A percentile compares a stretch with the other conserved stretches of the same genome.
Conservation (phyloP, 129 eudicot species). For the Flaveria robusta region DNA sequence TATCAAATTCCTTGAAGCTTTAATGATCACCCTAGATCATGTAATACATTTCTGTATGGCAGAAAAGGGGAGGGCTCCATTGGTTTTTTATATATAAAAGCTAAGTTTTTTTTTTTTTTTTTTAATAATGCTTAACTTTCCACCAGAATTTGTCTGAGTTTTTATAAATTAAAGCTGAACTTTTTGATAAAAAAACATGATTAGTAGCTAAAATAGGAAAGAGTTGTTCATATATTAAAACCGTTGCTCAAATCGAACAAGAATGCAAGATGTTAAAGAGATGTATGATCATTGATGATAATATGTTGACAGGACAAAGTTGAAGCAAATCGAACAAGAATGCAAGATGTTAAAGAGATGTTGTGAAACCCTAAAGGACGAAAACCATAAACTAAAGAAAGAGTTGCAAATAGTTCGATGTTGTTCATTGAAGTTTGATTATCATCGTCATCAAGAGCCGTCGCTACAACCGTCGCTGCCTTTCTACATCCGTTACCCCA, state of each 20-base stretch:
- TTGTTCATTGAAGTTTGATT: constrained; percentile 36
- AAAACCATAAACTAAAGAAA: constrained; percentile 55
- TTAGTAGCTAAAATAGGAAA: too few relatives aligned
- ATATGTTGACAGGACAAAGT: constrained; percentile 53
- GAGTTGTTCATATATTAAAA: too few relatives aligned
- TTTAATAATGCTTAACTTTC: too few relatives aligned
- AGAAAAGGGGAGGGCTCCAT: too few relatives aligned
- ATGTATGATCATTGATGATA: too few relatives aligned
- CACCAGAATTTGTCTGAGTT: too few relatives aligned
- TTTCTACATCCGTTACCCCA: constrained; percentile 30
- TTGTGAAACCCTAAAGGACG: constrained; percentile 57
- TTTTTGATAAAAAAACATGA: background rate
- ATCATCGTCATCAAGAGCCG: constrained; percentile 20
- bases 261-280: too few relatives aligned
- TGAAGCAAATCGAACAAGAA: constrained; percentile 72
- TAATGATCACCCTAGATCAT: background rate
- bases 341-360: constrained; percentile 52
- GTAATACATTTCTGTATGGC: background rate
- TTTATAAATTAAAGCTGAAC: too few relatives aligned
- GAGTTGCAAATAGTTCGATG: constrained; percentile 46
- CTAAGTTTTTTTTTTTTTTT: too few relatives aligned
- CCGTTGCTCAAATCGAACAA: too few relatives aligned
- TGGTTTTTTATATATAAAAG: too few relatives aligned
- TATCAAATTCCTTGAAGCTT: background rate
- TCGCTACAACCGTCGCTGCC: constrained; percentile 21